These are phyloP conservation scores for Madurella mycetomatis DNA, from an alignment of 2,329 filamentous ascomycete genomes.

Conservation along the genomic window DNA sequence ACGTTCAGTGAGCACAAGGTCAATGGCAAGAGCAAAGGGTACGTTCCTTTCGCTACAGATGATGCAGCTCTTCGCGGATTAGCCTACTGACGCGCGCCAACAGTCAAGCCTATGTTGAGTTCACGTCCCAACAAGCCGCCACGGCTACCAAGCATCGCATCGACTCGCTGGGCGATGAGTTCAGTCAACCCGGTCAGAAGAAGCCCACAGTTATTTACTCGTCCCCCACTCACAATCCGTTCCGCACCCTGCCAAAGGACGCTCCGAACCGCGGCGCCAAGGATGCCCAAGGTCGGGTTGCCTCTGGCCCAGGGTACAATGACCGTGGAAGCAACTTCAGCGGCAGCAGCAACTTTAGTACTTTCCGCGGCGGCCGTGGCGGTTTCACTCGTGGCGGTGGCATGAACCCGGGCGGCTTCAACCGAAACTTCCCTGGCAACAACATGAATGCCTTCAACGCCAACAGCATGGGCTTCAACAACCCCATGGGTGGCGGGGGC, in stretches of 20 bases:
- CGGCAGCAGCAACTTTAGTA: constrained; percentile 30
- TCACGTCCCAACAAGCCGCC: constrained; percentile 76
- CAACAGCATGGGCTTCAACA: constrained; percentile 33
- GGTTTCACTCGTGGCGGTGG: constrained; percentile 42
- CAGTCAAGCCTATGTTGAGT: constrained; percentile 78
- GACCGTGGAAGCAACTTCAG: constrained; percentile 42
- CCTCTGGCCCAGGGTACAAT: constrained; percentile 44
- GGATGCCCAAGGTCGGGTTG: constrained; percentile 53
- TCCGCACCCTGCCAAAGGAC: constrained; percentile 87
- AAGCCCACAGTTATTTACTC: constrained; percentile 72
- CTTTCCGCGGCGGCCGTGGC: constrained; percentile 48
- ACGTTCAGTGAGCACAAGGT: constrained; percentile 99
- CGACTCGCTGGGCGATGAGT: constrained; percentile 56
- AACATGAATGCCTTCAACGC: constrained; percentile 42
- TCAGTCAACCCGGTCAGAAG: constrained; percentile 55
- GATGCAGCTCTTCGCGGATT: not conserved
- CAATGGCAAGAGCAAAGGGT: constrained; percentile 98
- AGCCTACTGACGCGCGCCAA: not conserved
- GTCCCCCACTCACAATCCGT: constrained; percentile 74
- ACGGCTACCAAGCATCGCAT: constrained; percentile 80
- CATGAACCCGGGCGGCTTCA: constrained; percentile 44
- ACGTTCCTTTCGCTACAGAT: constrained; percentile 32
- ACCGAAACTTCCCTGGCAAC: constrained; percentile 39
- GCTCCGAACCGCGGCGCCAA: constrained; percentile 66
- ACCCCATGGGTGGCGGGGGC: constrained; percentile 46